phyloP scores from a whole-genome alignment of 2,329 filamentous ascomycete species.

The Aspergillus sp. region DNA sequence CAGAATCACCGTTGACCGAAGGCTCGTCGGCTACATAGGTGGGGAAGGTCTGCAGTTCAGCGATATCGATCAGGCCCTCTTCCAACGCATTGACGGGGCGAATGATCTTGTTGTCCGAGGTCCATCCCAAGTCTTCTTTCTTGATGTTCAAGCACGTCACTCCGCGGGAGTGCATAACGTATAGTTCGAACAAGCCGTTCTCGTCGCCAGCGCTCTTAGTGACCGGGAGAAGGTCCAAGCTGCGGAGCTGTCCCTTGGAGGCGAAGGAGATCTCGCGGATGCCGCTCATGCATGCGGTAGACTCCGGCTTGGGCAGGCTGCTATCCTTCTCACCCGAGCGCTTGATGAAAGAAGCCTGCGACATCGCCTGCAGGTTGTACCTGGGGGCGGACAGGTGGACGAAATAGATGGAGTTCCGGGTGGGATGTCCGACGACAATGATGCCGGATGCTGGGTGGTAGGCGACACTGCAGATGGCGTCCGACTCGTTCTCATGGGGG shows the following conservation, averaged over 20 bases:
- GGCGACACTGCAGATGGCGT: constrained; percentile 95
- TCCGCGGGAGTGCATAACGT: constrained; percentile 95
- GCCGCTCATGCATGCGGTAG: constrained; percentile 95
- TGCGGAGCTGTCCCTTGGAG: constrained; percentile 82
- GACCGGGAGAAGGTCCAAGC: constrained; percentile 80
- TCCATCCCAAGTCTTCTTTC: constrained; percentile 89
- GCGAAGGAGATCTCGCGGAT: constrained; percentile 92
- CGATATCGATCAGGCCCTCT: constrained; percentile 72
- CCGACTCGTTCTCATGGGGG: constrained; percentile 91
- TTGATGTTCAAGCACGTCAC: constrained; percentile 88
- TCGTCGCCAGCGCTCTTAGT: constrained; percentile 59
- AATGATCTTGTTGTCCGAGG: constrained; percentile 83
- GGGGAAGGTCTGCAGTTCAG: constrained; percentile 62
- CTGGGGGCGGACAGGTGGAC: constrained; percentile 91
- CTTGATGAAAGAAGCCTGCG: constrained; percentile 84
- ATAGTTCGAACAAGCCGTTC: constrained; percentile 84
- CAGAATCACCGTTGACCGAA: constrained; percentile 49
- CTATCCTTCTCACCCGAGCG: constrained; percentile 72
- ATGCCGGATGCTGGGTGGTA: constrained; percentile 93
- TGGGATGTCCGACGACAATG: constrained; percentile 92
- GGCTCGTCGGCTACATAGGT: constrained; percentile 41
- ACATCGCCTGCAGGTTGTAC: constrained; percentile 77
- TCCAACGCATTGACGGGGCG: constrained; percentile 74
- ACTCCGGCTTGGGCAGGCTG: constrained; percentile 79
- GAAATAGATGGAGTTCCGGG: constrained; percentile 96